Evolutionary conservation across 2,329 filamentous ascomycete genomes (phyloP).

Genomic region (Phoma herbarum): DNA sequence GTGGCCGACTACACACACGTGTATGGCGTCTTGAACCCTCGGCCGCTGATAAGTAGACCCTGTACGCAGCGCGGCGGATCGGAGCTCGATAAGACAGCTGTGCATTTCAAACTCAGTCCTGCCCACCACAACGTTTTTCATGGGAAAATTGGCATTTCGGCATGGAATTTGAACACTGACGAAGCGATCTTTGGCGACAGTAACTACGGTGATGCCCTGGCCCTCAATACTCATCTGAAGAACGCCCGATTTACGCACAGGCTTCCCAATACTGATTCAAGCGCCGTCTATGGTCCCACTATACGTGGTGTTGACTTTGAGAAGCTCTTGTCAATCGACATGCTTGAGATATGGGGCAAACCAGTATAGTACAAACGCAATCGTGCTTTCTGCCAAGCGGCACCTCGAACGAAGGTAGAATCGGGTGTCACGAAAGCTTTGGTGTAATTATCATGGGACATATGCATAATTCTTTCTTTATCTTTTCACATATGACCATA

Average conservation of each 20-base stretch:
- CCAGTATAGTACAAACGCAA: neutral
- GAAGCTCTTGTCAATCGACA: neutral
- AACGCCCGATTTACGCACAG: slow-evolving; percentile 1
- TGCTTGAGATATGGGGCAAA: neutral
- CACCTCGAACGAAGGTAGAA: too few relatives aligned
- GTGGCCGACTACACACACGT: neutral
- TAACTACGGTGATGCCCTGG: neutral
- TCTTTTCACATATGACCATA: too few relatives aligned
- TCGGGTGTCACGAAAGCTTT: too few relatives aligned
- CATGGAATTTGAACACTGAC: neutral
- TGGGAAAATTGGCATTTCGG: neutral
- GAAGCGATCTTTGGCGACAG: neutral
- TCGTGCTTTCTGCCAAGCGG: too few relatives aligned
- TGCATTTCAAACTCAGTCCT: slow-evolving; percentile 10
- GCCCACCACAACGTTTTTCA: slow-evolving; percentile 1
- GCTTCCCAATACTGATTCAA: neutral
- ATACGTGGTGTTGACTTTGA: neutral
- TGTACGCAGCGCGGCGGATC: slow-evolving; percentile 1
- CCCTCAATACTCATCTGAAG: neutral
- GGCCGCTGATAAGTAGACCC: neutral
- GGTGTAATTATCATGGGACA: too few relatives aligned
- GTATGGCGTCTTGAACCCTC: slow-evolving; percentile 1
- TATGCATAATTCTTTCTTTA: too few relatives aligned
- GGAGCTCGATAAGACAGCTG: neutral
- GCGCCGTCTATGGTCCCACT: neutral